Base-by-base conservation (phyloP, 257 asterid species). In the Nicotiana knightiana region DNA sequence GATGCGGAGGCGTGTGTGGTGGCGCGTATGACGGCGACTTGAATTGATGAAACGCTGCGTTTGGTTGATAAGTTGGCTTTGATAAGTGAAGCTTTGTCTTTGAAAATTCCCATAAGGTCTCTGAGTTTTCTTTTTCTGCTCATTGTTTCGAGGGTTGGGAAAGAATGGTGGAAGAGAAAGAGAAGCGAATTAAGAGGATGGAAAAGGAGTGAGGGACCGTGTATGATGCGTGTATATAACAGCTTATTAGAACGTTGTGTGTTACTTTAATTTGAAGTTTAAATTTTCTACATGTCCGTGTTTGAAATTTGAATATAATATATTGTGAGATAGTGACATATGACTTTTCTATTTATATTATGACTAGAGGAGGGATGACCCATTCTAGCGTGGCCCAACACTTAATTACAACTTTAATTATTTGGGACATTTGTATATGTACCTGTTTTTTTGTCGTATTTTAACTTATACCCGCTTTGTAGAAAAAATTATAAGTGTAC, bases 21-120 rank as follows among this genome's bases (percentile, higher is more conserved):
- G 76, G 90, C 88, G 35, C 82, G 80, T 77, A 88, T 82, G 58
- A 88, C 71, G 76, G 87, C 82, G 43, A 83, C 62, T 51, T 70
- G 83, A 11, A 86, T 80, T 0, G 62, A 54, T 12, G 86, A 82
- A 33, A 75, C n/a, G 53, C 79, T 26, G 76, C 86, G 86, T 77
- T 80, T 86, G 9, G 81, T 81, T 24, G 88, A 73, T 16, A 88
- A 76, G 12, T 79, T 67, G 39, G 91, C 89, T 81, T 85, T 88
- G 30, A 88, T 65, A 3, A 88, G 12, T 3, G 89, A 86, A 32
- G 86, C 88, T 58, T 82, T 86, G 80, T 88, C 90, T 75, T 88
- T 86, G 79, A 88, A 75, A 46, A 70, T 15, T 28, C 85, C 89
- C 3, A 83, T n/a, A 76, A 88, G 26, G 67, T 81, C 86, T 78